Evolutionary conservation across 2,329 filamentous ascomycete genomes (phyloP).

Genomic region (Orbilia blumenaviensis): DNA sequence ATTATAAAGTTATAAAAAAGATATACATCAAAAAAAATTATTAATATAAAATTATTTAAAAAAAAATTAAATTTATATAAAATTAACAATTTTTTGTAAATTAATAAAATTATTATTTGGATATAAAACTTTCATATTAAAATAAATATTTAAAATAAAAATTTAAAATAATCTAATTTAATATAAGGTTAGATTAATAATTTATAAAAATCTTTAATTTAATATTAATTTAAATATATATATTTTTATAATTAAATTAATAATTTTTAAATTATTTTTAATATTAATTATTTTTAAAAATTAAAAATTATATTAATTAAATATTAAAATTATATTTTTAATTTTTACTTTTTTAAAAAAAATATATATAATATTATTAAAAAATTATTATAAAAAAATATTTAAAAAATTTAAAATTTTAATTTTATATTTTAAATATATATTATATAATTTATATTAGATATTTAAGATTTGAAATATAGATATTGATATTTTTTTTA

Average conservation of each 20-base stretch:
- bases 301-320: constrained; percentile 19
- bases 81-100: too few relatives aligned
- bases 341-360: constrained; percentile 15
- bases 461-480: constrained; percentile 13
- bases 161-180: constrained; percentile 15
- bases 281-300: constrained; percentile 11
- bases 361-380: constrained; percentile 12
- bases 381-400: constrained; percentile 10
- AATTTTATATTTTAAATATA: constrained; percentile 24
- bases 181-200: constrained; percentile 5
- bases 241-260: constrained; percentile 24
- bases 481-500: constrained; percentile 5
- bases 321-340: constrained; percentile 26
- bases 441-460: constrained; percentile 9
- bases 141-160: constrained; percentile 14
- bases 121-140: too few relatives aligned
- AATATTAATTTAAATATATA: constrained; percentile 30
- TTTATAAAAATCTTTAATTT: too few relatives aligned
- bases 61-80: too few relatives aligned
- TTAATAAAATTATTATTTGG: too few relatives aligned
- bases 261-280: constrained; percentile 33
- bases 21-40: too few relatives aligned
- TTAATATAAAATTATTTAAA: too few relatives aligned
- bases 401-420: constrained; percentile 19
- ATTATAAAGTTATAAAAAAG: too few relatives aligned